Base-by-base conservation (phyloP, 2,329 filamentous ascomycete genomes). In the Ophiostoma sp. region DNA sequence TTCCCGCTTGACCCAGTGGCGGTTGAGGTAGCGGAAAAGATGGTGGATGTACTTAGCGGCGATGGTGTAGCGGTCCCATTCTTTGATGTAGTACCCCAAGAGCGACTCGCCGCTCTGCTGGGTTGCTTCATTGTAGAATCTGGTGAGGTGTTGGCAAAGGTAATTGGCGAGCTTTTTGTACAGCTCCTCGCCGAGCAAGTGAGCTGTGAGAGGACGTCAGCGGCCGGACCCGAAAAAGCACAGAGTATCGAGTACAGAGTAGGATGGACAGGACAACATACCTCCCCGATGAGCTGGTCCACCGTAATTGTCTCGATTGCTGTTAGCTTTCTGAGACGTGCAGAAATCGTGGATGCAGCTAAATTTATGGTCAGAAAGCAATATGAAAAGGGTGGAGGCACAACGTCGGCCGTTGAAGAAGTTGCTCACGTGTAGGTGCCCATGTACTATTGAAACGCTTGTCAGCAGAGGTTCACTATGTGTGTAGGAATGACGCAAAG, bases 301-400 rank as follows among this genome's bases (percentile, higher is more conserved):
- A 14, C 6, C 38, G 9, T 52, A 1, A 36, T 2, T 14, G 3
- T 52, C 45, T 5, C 9, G 66, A 11, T 38, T 27, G 18, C 16
- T 14, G 40, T n/a, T 55, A 2, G 66, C 66, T 78, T 98, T 98
- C 78, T 98, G 95, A 38, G 95, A 97, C 68, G 95, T 99, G 79
- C 95, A 99, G 79, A 99, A 99, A 81, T 99, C 97, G 81, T 99
- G 95, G 65, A 99, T 95, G 70, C 93, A 93, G 85, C 93, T 77
- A 68, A 11, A 40, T 27, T 27, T 2, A 27, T 18, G 41, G 75
- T 85, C 73, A 85, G 80, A 69, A 2, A 41, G 12, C 6, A 44
- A 16, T 45, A 49, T 4, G 16, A 16, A 27, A 4, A 8, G 11
- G 8, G 14, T 38, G 3, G 27, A 58, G 12, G 11, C 27, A 27